Conservation (phyloP, 2,329 filamentous ascomycete genomes). For the Cordyceps cicadae region DNA sequence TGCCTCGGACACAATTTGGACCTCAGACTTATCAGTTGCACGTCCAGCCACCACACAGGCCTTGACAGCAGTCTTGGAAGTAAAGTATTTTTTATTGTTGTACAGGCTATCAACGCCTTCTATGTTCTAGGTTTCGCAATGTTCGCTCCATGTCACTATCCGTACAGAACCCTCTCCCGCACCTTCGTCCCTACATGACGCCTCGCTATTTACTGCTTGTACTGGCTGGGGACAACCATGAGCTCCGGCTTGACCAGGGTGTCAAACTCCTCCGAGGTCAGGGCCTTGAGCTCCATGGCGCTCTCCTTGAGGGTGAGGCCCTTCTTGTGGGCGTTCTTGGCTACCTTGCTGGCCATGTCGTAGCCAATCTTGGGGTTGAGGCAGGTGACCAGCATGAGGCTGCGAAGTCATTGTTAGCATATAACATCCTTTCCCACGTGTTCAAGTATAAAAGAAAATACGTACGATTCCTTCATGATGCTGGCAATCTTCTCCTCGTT, state of each 20-base stretch:
- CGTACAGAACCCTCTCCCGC: not conserved
- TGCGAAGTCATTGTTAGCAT: conserved; percentile 29
- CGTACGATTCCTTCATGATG: conserved; percentile 90
- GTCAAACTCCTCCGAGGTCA: conserved; percentile 86
- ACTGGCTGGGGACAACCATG: conserved; percentile 76
- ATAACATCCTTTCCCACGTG: not conserved
- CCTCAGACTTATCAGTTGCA: too few relatives aligned
- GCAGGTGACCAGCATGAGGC: conserved; percentile 96
- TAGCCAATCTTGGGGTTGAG: conserved; percentile 96
- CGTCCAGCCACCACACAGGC: too few relatives aligned
- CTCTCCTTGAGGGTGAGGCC: conserved; percentile 87
- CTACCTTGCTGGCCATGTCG: conserved; percentile 93
- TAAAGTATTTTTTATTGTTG: not conserved
- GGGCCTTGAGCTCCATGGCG: conserved; percentile 83
- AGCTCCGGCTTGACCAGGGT: conserved; percentile 83
- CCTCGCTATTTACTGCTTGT: conserved; percentile 35
- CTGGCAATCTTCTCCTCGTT: conserved; percentile 87
- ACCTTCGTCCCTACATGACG: not conserved
- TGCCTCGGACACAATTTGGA: too few relatives aligned
- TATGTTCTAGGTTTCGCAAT: not conserved
- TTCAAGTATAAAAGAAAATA: too few relatives aligned
- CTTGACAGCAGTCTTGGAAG: not conserved
- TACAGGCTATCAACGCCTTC: not conserved
- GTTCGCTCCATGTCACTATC: not conserved
- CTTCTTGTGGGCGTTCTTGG: conserved; percentile 99